Base-by-base conservation (phyloP, 306 rosid genomes). In the Trifolium repens region DNA sequence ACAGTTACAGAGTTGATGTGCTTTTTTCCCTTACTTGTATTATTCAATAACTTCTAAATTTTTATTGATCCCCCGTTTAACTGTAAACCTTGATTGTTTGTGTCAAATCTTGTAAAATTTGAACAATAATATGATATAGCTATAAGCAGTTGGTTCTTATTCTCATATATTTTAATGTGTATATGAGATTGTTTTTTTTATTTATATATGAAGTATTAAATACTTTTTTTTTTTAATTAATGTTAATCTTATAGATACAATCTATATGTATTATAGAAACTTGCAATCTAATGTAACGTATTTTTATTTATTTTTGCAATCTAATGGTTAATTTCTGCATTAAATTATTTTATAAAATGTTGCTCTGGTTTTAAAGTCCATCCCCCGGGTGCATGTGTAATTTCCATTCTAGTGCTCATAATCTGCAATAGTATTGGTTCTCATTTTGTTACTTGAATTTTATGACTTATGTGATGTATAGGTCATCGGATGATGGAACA, bases 401-500 rank as follows among this genome's bases (percentile, higher is more conserved):
- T 52, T 70, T 53, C 10, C 61, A 17, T 52, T 53, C 54, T 69
- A 46, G 52, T 60, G 57, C 54, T 60, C 61, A 9, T 70, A 35
- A 44, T 78, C 65, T 60, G 43, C 68, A 26, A 58, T 19, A 15
- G n/a, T 72, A 15, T 15, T 27, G 72, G 46, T 64, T 37, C 76
- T 69, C 46, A 42, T 61, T 71, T 73, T 42, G 17, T 68, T 60
- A 50, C 70, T 67, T 62, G 77, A 75, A 60, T 65, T 16, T 69
- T 59, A n/a, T 75, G 71, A 62, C 42, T 76, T 67, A 22, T 75
- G 32, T 44, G 62, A 42, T 72, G 12, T 78, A 71, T 70, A 92
- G 98, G 81, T 87, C 98, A 69, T 92, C 98, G 1, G 98, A 92
- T 77, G 96, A 92, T 82, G 98, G 98, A 80, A 90, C 96, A 60